These are phyloP conservation scores for Diddensiella transvaalensis DNA, from an alignment of 805 yeast genomes.

Conservation along the genomic window DNA sequence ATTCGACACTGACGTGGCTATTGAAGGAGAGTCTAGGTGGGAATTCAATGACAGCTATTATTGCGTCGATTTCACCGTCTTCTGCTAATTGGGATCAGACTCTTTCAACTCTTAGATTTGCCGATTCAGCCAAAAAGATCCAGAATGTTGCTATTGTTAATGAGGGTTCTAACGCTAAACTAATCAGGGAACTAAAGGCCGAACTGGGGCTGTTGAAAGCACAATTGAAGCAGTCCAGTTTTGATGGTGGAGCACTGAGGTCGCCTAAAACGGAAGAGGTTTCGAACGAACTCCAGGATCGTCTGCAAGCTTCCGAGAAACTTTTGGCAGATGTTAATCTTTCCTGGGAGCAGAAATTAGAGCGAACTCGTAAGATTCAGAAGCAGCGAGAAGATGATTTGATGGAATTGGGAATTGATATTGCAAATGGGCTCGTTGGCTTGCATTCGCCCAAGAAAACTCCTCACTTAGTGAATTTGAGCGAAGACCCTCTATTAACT, in stretches of 20 bases:
- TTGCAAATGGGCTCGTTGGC: conserved; percentile 26
- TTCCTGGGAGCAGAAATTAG: conserved; percentile 29
- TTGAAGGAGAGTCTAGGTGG: conserved; percentile 68
- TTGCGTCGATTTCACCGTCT: conserved; percentile 75
- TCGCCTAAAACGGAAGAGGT: conserved; percentile 5
- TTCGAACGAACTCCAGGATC: conserved; percentile 12
- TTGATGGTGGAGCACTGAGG: not conserved
- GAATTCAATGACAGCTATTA: conserved; percentile 60
- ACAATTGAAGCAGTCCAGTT: conserved; percentile 15
- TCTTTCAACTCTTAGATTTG: conserved; percentile 67
- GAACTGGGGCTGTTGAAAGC: conserved; percentile 23
- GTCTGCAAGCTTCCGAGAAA: conserved; percentile 23
- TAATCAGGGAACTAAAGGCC: conserved; percentile 32
- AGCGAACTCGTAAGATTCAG: conserved; percentile 24
- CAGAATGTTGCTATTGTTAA: conserved; percentile 60
- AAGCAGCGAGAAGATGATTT: conserved; percentile 26
- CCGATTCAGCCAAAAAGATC: conserved; percentile 69
- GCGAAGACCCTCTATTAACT: conserved; percentile 27
- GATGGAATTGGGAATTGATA: conserved; percentile 28
- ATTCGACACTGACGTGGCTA: conserved; percentile 62
- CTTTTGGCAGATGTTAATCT: conserved; percentile 26
- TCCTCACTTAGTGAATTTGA: conserved; percentile 29
- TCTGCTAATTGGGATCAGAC: conserved; percentile 72
- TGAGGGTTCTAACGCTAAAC: conserved; percentile 56
- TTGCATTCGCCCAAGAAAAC: conserved; percentile 27